These are phyloP conservation scores for Magnolia officinalis DNA, from an alignment of 164 flowering plant species.

Conservation along the genomic window DNA sequence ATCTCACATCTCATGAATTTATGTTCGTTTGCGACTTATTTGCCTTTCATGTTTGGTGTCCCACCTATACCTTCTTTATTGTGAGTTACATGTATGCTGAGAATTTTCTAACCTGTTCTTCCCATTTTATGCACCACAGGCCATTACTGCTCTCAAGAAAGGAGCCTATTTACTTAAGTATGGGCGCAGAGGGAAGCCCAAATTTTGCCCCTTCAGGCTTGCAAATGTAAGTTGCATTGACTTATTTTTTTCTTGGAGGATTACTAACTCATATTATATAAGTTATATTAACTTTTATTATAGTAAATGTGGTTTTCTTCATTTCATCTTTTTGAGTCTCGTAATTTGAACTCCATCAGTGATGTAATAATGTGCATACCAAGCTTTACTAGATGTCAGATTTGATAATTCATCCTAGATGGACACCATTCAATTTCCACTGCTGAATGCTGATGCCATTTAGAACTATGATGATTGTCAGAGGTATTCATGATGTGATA, in stretches of 20 bases:
- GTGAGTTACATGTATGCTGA: background rate
- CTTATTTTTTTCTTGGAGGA: background rate
- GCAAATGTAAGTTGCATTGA: conserved; percentile 66
- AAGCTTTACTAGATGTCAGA: background rate
- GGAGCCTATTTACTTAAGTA: conserved; percentile 90
- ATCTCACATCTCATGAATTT: background rate
- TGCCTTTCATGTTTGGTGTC: background rate
- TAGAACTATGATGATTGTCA: background rate
- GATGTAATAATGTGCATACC: background rate
- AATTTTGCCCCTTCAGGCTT: conserved; percentile 90
- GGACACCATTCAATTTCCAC: background rate
- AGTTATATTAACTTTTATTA: background rate
- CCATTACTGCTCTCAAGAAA: conserved; percentile 91
- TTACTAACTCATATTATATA: background rate
- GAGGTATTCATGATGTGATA: background rate
- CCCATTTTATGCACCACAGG: conserved; percentile 38
- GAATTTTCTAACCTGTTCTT: conserved; percentile 8
- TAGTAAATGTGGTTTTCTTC: background rate
- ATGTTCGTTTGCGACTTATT: background rate
- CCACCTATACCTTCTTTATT: background rate
- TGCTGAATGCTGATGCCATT: background rate
- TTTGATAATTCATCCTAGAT: background rate
- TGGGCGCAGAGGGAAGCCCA: conserved; percentile 97
- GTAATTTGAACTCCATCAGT: background rate
- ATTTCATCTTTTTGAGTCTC: background rate